These are phyloP conservation scores for Sabuloglossum arenarium DNA, from an alignment of 495 filamentous ascomycete genomes.

Conservation along the genomic window DNA sequence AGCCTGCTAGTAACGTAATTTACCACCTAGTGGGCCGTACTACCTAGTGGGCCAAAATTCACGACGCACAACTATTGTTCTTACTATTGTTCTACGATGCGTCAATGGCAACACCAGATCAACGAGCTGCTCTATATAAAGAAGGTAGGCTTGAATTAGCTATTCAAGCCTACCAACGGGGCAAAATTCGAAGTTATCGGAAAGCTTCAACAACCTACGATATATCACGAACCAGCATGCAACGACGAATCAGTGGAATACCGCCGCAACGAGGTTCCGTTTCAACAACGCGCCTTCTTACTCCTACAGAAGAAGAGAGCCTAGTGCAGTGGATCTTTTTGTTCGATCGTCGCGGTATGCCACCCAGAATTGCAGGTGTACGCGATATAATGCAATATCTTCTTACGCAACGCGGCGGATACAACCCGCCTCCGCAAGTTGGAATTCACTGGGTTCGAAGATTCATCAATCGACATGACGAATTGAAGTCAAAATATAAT, in stretches of 20 bases:
- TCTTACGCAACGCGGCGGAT: not conserved
- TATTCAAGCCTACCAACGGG: slow-evolving; percentile 2
- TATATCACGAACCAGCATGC: not conserved
- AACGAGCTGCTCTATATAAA: slow-evolving; percentile 1
- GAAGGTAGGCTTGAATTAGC: slow-evolving; percentile 5
- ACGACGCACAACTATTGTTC: no score
- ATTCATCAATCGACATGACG: slow-evolving; percentile 2
- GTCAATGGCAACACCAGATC: not conserved
- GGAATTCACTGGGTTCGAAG: not conserved
- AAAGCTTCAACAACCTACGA: not conserved
- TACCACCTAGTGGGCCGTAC: not conserved
- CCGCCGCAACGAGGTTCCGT: not conserved
- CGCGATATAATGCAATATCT: not conserved
- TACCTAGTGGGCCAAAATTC: not conserved
- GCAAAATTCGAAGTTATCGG: not conserved
- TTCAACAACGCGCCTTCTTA: not conserved
- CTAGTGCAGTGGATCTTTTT: slow-evolving; percentile 4
- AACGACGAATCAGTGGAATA: not conserved
- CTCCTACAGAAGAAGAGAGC: slow-evolving; percentile 4
- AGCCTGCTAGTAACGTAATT: not conserved
- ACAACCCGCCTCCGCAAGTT: not conserved
- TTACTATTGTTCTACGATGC: not conserved
- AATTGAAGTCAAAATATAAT: slow-evolving; percentile 5
- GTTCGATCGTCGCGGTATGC: slow-evolving; percentile 3
- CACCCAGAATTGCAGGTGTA: slow-evolving; percentile 1